Conservation (phyloP, 306 rosid genomes). For the Pueraria montana region DNA sequence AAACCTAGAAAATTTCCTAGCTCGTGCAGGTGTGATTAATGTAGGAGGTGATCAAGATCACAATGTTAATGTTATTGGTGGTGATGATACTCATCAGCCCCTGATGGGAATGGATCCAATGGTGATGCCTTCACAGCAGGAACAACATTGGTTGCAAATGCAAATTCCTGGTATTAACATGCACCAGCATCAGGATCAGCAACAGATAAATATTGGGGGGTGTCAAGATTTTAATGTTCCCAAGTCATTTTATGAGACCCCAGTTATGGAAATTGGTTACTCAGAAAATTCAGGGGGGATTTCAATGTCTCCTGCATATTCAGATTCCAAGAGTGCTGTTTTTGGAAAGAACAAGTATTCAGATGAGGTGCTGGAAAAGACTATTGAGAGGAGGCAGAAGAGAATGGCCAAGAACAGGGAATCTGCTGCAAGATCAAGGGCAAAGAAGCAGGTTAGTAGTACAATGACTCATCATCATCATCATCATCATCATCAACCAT, state of each 20-base stretch:
- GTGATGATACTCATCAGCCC: constrained; percentile 17
- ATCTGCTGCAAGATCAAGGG: constrained; percentile 83
- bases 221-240: constrained; percentile 34
- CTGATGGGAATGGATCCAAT: constrained; percentile 49
- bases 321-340: constrained; percentile 44
- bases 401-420: constrained; percentile 79
- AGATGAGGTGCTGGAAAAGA: constrained; percentile 57
- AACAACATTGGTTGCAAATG: constrained; percentile 58
- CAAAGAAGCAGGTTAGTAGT: constrained; percentile 71
- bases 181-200: constrained; percentile 37
- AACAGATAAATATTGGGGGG: constrained; percentile 4
- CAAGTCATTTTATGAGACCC: constrained; percentile 48
- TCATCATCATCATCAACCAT: background rate
- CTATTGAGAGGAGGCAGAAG: constrained; percentile 63
- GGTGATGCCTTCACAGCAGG: constrained; percentile 45
- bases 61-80: background rate
- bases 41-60: constrained; percentile 12
- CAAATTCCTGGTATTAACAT: background rate
- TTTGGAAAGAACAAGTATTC: constrained; percentile 46
- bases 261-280: constrained; percentile 45
- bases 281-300: constrained; percentile 50
- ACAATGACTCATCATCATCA: background rate
- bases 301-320: constrained; percentile 50
- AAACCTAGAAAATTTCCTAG: constrained; percentile 45
- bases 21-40: constrained; percentile 34